Base-by-base conservation (phyloP, 1,284 basidiomycete genomes). In the Cryptococcus sp. region DNA sequence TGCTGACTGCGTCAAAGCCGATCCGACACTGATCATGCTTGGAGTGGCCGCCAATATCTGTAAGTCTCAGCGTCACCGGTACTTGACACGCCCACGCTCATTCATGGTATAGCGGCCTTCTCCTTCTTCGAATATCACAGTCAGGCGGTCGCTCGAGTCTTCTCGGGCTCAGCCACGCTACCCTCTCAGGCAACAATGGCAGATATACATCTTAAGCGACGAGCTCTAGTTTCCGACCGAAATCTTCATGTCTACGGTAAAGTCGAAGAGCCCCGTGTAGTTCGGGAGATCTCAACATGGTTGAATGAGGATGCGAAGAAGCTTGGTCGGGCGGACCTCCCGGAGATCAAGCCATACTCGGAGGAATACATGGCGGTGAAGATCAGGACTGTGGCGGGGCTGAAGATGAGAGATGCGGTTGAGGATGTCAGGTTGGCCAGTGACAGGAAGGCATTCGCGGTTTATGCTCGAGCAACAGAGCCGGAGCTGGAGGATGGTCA, bases 1-100 rank as follows among this genome's bases (percentile, higher is more conserved):
- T 35, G 30, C 30, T 35, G 30, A 35, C 30, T 5, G 30, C 4
- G 5, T 35, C 8, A 10, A 5, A 35, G 30, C 80, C 22, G 80
- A 82, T 54, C 81, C 82, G 10, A 82, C 81, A 8, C 65, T 83
- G 6, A 74, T 72, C 0, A 81, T 82, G 55, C 30, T 67, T 41
- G 61, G 63, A 7, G 23, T 65, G 13, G 50, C 56, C 15, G 58
- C 64, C 52, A 62, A 61, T 47, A 67, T 59, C n/a, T 50, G 47
- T 48, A 25, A 48, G 47, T 48, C 30, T 35, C 7, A 2, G 13
- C 8, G 8, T 13, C 30, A 35, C 30, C 8, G 10, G 6, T n/a
- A n/a, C 22, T 45, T 15, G 42, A 2, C 3, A 22, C 42, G 7
- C n/a, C 4, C 42, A 8, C 5, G n/a, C 17, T 25, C 10, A 25